phyloP scores from a whole-genome alignment of 257 asterid species.

The Haberlea rhodopensis region DNA sequence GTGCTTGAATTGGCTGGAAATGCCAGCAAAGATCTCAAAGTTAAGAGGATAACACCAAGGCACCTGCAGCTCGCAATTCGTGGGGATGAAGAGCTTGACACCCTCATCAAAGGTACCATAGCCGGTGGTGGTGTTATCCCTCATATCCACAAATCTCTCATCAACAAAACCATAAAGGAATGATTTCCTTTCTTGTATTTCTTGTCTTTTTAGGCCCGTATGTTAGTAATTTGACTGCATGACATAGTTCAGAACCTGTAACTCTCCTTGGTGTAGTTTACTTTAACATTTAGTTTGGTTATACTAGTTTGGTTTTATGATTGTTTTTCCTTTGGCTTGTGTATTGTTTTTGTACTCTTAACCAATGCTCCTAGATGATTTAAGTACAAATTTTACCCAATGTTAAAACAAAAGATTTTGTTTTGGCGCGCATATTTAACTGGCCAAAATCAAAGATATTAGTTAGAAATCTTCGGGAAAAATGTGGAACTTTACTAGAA shows the following conservation, averaged over 20 bases:
- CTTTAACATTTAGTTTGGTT: neutral
- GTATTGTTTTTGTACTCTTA: neutral
- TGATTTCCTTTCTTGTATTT: constrained; percentile 31
- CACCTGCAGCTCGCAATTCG: constrained; percentile 94
- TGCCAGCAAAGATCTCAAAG: constrained; percentile 94
- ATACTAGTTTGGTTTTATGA: neutral
- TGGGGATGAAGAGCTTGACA: constrained; percentile 95
- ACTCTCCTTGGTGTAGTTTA: constrained; percentile 22
- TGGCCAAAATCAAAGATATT: neutral
- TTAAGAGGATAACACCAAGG: constrained; percentile 90
- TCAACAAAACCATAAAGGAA: constrained; percentile 95
- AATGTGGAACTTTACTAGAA: too few relatives aligned
- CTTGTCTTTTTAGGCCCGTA: constrained; percentile 20
- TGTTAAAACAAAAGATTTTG: too few relatives aligned
- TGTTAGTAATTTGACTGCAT: constrained; percentile 27
- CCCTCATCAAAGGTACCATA: constrained; percentile 90
- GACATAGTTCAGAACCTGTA: constrained; percentile 15
- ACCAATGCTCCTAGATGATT: too few relatives aligned
- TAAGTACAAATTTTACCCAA: too few relatives aligned
- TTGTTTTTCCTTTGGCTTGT: neutral
- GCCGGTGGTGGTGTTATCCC: constrained; percentile 99
- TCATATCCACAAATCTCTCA: constrained; percentile 96
- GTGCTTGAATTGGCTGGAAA: constrained; percentile 97
- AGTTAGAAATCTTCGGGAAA: neutral
- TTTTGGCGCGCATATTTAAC: neutral